Percentiles rank a stretch among this genome's conserved stretches.
phyloP scores from a whole-genome alignment of 106 monocot species.

The Dioscorea zingiberensis region DNA sequence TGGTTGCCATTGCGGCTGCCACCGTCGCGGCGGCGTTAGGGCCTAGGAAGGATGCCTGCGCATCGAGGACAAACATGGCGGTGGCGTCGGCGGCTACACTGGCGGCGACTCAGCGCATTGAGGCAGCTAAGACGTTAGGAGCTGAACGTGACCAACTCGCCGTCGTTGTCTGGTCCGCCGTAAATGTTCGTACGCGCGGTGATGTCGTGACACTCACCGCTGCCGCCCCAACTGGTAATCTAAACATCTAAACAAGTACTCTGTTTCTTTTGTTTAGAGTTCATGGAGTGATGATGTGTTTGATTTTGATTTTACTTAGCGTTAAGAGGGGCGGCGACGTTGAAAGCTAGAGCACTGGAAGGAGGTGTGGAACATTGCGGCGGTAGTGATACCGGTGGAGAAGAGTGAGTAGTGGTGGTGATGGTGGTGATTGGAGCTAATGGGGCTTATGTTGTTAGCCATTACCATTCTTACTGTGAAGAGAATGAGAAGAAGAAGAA shows the following conservation, averaged over 20 bases:
- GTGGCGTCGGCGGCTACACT: slow-evolving; percentile 11
- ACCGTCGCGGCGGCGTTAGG: not conserved
- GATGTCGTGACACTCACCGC: slow-evolving; percentile 11
- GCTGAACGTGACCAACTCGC: slow-evolving; percentile 11
- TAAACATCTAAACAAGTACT: no score
- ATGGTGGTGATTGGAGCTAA: not conserved
- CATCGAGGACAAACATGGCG: slow-evolving; percentile 2
- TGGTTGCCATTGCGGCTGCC: slow-evolving; percentile 19
- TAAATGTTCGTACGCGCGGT: slow-evolving; percentile 6
- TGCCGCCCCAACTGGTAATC: slow-evolving; percentile 10
- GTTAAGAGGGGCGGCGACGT: slow-evolving; percentile 73
- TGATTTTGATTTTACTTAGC: slow-evolving; percentile 29
- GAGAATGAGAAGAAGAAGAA: slow-evolving; percentile 6
- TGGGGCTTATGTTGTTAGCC: no score
- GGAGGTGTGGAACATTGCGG: slow-evolving; percentile 96
- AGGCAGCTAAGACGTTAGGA: slow-evolving; percentile 5
- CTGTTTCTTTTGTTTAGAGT: no score
- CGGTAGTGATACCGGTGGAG: slow-evolving; percentile 89
- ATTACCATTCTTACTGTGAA: no score
- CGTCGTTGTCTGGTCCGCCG: slow-evolving; percentile 11
- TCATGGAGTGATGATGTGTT: no score
- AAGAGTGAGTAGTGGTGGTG: no score
- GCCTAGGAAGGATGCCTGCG: not conserved
- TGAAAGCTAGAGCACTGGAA: slow-evolving; percentile 89
- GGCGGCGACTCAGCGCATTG: slow-evolving; percentile 8